A percentile compares a stretch with the other conserved stretches of the same genome.
These are phyloP conservation scores for Trypanosoma cruzi DNA, from an alignment of 208 protist genomes.

Conservation along the genomic window DNA sequence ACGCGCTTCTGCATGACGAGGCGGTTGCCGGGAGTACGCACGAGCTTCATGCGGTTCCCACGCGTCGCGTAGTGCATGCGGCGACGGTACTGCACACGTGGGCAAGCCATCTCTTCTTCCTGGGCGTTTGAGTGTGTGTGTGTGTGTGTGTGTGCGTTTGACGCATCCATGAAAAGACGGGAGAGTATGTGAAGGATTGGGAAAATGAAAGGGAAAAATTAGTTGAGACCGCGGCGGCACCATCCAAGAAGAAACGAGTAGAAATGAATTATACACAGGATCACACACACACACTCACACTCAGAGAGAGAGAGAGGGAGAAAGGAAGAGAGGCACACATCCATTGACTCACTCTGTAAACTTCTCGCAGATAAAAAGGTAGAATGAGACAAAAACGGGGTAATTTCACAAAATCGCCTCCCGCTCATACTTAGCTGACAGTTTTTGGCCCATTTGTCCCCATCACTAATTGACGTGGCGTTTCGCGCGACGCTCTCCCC, in stretches of 20 bases:
- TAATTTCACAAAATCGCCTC: constrained; percentile 3
- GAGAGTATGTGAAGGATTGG: too few relatives aligned
- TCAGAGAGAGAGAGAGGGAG: constrained; percentile 4
- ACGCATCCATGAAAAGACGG: neutral
- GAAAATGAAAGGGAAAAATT: too few relatives aligned
- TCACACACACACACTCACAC: neutral
- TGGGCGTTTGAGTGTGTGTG: neutral
- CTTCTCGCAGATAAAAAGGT: neutral
- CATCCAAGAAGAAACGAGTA: neutral
- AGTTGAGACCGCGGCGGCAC: neutral
- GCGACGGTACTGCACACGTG: constrained; percentile 78
- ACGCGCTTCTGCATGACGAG: constrained; percentile 95
- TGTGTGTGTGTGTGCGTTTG: too few relatives aligned
- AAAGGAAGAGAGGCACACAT: constrained; percentile 4
- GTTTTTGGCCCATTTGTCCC: neutral
- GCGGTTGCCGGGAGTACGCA: constrained; percentile 91
- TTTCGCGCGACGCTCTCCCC: neutral
- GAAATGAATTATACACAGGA: neutral
- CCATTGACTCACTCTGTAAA: too few relatives aligned
- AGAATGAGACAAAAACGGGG: neutral
- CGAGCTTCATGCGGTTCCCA: constrained; percentile 82
- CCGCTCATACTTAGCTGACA: too few relatives aligned
- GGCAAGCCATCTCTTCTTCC: constrained; percentile 48
- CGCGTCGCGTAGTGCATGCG: constrained; percentile 78
- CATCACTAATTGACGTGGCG: constrained; percentile 39